A percentile compares a stretch with the other conserved stretches of the same genome.
These are phyloP conservation scores for Fusarium vanettenii DNA, from an alignment of 2,329 filamentous ascomycete genomes.

Conservation along the genomic window DNA sequence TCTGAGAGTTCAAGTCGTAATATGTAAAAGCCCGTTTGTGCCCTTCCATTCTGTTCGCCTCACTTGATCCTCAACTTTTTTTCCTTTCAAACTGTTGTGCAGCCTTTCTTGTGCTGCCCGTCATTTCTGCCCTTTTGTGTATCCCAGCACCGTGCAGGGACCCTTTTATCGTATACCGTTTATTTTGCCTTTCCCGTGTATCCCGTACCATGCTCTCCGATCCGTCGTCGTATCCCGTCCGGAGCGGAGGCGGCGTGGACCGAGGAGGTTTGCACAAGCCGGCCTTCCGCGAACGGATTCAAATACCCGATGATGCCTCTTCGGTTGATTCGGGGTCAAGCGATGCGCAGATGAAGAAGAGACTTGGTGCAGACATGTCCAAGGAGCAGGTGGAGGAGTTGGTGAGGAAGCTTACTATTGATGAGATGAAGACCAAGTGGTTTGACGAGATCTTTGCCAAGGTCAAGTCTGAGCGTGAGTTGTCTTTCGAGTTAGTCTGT, in stretches of 20 bases:
- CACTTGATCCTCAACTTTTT: not conserved
- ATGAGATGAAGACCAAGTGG: slow-evolving; percentile 42
- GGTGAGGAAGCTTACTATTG: slow-evolving; percentile 37
- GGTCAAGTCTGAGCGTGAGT: slow-evolving; percentile 42
- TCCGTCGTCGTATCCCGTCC: slow-evolving; percentile 21
- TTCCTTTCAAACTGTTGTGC: not conserved
- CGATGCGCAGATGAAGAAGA: slow-evolving; percentile 35
- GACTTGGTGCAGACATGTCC: slow-evolving; percentile 39
- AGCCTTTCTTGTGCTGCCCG: not conserved
- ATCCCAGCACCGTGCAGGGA: not conserved
- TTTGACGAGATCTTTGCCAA: slow-evolving; percentile 44
- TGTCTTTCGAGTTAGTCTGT: not conserved
- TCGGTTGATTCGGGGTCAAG: slow-evolving; percentile 33
- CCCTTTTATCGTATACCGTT: not conserved
- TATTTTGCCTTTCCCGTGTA: not conserved
- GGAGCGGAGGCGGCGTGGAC: slow-evolving; percentile 10
- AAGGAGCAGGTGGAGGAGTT: slow-evolving; percentile 43
- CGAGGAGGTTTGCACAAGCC: not conserved
- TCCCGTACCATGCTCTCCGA: slow-evolving; percentile 21
- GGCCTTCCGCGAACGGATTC: slow-evolving; percentile 6
- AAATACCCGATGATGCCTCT: slow-evolving; percentile 35
- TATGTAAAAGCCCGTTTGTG: not conserved
- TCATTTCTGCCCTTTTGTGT: not conserved
- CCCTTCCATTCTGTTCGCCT: not conserved
- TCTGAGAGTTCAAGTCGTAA: not conserved